Percentiles rank a stretch among this genome's conserved stretches.
These are phyloP conservation scores for Penicillium psychrosexuale DNA, from an alignment of 2,329 filamentous ascomycete genomes.

Conservation along the genomic window DNA sequence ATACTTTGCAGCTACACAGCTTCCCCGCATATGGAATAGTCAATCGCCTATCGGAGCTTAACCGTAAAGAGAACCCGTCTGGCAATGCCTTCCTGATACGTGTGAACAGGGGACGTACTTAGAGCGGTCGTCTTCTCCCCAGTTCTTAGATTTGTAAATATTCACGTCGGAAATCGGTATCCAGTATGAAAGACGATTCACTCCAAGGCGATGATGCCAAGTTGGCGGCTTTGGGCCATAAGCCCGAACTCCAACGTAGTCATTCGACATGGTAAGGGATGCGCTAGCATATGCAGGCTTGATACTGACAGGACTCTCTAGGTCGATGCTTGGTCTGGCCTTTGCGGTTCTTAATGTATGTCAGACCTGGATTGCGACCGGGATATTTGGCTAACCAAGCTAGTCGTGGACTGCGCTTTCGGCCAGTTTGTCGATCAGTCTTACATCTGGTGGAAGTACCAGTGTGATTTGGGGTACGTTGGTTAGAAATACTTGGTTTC, in stretches of 20 bases:
- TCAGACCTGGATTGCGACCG: not conserved
- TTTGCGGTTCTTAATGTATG: constrained; percentile 58
- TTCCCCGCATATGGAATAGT: constrained; percentile 5
- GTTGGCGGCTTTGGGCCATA: constrained; percentile 48
- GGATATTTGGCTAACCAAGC: constrained; percentile 5
- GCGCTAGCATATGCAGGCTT: not conserved
- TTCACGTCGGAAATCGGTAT: not conserved
- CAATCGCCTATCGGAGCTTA: not conserved
- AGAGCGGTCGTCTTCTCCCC: not conserved
- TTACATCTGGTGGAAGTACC: constrained; percentile 69
- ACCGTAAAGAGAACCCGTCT: not conserved
- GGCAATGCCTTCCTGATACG: constrained; percentile 5
- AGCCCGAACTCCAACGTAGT: constrained; percentile 56
- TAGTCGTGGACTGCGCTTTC: constrained; percentile 59
- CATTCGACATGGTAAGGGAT: constrained; percentile 49
- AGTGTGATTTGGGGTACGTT: constrained; percentile 68
- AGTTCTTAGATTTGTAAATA: not conserved
- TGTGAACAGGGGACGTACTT: not conserved
- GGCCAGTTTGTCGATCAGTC: constrained; percentile 56
- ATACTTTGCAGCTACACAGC: not conserved
- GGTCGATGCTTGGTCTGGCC: constrained; percentile 58
- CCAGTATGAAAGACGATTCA: constrained; percentile 15
- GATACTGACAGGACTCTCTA: constrained; percentile 4
- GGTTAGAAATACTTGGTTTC: not conserved
- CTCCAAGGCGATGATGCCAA: constrained; percentile 23